Conservation (phyloP, 2,329 filamentous ascomycete species). For the Capronia americana region DNA sequence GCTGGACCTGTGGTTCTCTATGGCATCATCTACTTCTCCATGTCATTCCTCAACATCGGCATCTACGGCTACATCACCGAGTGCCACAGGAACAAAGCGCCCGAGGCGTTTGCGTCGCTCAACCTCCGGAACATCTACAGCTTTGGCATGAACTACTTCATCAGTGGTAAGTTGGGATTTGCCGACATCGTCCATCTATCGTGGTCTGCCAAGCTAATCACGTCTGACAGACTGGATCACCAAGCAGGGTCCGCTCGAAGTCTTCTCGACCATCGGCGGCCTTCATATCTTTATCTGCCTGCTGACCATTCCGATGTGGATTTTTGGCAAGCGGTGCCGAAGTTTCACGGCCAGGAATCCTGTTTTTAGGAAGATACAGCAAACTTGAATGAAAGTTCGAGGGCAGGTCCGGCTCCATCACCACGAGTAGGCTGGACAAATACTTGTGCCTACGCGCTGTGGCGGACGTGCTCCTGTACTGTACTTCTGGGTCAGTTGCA, state of each 20-base stretch:
- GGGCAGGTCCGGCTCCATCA: too few relatives aligned
- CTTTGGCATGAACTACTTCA: constrained; percentile 46
- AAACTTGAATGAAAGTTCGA: constrained; percentile 14
- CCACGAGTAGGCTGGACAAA: not conserved
- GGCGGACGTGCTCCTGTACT: not conserved
- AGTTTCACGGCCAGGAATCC: constrained; percentile 44
- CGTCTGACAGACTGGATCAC: constrained; percentile 43
- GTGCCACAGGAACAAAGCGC: constrained; percentile 45
- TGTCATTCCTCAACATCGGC: constrained; percentile 36
- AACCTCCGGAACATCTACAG: constrained; percentile 45
- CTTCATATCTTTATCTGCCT: constrained; percentile 44
- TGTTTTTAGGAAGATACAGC: constrained; percentile 29
- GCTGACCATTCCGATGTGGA: constrained; percentile 38
- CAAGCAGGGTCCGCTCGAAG: constrained; percentile 44
- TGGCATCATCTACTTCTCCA: constrained; percentile 37
- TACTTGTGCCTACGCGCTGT: not conserved
- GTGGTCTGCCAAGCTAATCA: not conserved
- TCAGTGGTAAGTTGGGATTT: constrained; percentile 28
- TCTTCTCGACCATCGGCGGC: constrained; percentile 46
- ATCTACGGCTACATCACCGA: constrained; percentile 47
- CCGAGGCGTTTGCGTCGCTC: constrained; percentile 42
- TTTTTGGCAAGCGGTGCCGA: constrained; percentile 36
- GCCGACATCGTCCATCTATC: not conserved
- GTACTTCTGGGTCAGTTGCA: not conserved
- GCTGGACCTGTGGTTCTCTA: constrained; percentile 28